These are phyloP conservation scores for Quercus phellos DNA, from an alignment of 331 rosid genomes.

Conservation along the genomic window DNA sequence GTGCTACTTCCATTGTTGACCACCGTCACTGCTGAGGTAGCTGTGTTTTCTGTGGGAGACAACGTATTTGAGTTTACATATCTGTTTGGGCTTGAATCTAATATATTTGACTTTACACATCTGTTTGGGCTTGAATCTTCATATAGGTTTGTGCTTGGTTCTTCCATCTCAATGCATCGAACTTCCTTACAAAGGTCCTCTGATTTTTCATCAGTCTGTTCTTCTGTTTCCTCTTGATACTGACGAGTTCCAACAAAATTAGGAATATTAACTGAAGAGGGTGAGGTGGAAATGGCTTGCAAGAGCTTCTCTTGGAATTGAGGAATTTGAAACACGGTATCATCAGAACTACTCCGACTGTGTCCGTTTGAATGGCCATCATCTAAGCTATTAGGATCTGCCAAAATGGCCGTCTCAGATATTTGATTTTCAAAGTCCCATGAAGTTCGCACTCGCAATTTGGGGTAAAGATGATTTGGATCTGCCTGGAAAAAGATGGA, in stretches of 20 bases:
- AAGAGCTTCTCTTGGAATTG: constrained; percentile 52
- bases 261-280: constrained; percentile 28
- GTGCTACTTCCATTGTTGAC: constrained; percentile 35
- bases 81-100: constrained; percentile 39
- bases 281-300: constrained; percentile 39
- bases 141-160: constrained; percentile 30
- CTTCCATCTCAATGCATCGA: constrained; percentile 71
- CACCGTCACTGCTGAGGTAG: constrained; percentile 31
- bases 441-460: constrained; percentile 45
- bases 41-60: constrained; percentile 45
- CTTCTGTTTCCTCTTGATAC: constrained; percentile 41
- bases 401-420: constrained; percentile 26
- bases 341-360: constrained; percentile 63
- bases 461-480: constrained; percentile 54
- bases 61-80: constrained; percentile 39
- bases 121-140: constrained; percentile 31
- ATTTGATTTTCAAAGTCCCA: constrained; percentile 58
- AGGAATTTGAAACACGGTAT: constrained; percentile 53
- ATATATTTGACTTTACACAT: constrained; percentile 26
- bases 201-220: constrained; percentile 41
- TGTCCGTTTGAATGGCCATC: constrained; percentile 60
- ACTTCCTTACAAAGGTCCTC: constrained; percentile 71
- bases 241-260: constrained; percentile 30
- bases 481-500: constrained; percentile 40
- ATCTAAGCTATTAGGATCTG: constrained; percentile 32